phyloP scores from a whole-genome alignment of 2,329 filamentous ascomycete genomes.

The Xylariaceae sp. region DNA sequence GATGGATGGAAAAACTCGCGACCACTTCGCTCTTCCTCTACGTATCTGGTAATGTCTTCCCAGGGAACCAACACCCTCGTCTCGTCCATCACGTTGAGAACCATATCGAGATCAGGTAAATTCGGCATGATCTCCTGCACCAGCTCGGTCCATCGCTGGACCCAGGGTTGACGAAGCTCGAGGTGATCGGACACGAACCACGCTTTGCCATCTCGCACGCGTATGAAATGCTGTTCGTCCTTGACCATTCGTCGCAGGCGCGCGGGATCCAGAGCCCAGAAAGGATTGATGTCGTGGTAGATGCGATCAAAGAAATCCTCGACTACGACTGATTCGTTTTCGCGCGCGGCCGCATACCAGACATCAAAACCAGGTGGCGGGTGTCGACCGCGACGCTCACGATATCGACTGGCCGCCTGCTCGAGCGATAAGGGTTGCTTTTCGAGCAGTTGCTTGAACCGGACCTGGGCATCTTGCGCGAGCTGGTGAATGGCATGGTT shows the following conservation, averaged over 20 bases:
- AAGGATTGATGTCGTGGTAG: constrained; percentile 56
- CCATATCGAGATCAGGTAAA: constrained; percentile 61
- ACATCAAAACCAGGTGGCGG: constrained; percentile 57
- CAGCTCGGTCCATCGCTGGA: constrained; percentile 44
- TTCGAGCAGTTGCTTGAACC: constrained; percentile 38
- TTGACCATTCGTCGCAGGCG: constrained; percentile 37
- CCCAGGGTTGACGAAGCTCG: constrained; percentile 35
- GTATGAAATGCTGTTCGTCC: constrained; percentile 40
- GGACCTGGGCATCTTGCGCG: constrained; percentile 40
- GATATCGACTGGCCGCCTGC: constrained; percentile 51
- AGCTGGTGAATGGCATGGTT: constrained; percentile 46
- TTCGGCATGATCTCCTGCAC: constrained; percentile 45
- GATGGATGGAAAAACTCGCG: constrained; percentile 40
- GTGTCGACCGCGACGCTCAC: constrained; percentile 51
- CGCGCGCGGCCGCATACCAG: constrained; percentile 51
- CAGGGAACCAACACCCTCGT: constrained; percentile 56
- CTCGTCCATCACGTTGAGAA: constrained; percentile 61
- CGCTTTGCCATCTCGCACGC: constrained; percentile 42
- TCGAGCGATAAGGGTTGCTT: constrained; percentile 44
- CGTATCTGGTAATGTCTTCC: constrained; percentile 48
- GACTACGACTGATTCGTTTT: constrained; percentile 48
- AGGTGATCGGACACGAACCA: constrained; percentile 29
- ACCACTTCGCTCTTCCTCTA: constrained; percentile 42
- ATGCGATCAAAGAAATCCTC: constrained; percentile 62
- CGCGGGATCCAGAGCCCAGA: constrained; percentile 49